Evolutionary conservation across 306 rosid species (phyloP), one percentile per base, ranked within the genome.

Genomic region (Rosa persica): DNA sequence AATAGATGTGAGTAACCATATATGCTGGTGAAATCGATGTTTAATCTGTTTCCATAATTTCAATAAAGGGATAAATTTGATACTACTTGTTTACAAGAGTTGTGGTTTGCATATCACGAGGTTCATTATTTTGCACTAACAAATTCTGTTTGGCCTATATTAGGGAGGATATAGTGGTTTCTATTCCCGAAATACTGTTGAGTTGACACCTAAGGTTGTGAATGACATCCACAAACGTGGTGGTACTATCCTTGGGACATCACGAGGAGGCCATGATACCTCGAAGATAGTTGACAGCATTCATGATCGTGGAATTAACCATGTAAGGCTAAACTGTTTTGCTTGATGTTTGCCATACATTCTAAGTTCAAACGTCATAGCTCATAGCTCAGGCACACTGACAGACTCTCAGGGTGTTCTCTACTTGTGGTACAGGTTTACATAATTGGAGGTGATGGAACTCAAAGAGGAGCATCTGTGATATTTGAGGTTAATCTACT

Each of bases 361-460:
- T 9, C 5, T 68, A 27, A 12, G 52, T 36, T 67, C 43, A 62
- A 44, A n/a, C 57, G 58, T 23, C 38, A 40, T 36, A 43, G 48
- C 49, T 30, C 64, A 23, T 13, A 19, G 43, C 42, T 42, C n/a
- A 39, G 39, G 72, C 19, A 36, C 55, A 12, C 34, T 22, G 43
- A 30, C 22, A 0, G 27, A 60, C 19, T 43, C 27, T 75, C 58
- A 75, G 19, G 13, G 58, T 30, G 17, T 76, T 43, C 22, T 76
- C 43, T 46, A 12, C 72, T 77, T 12, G 39, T 49, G 73, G 47
- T 75, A 70, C 79, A 86, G 89, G 89, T 86, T 78, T 86, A 78
- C 81, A 80, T 83, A 36, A 83, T 86, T 38, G 89, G 89, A 54
- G 89, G 89, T 67, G 89, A 86, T 86, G 89, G 89, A 78, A 86